These are phyloP conservation scores for Clonostachys rosea DNA, from an alignment of 2,329 filamentous ascomycete species.

Conservation along the genomic window DNA sequence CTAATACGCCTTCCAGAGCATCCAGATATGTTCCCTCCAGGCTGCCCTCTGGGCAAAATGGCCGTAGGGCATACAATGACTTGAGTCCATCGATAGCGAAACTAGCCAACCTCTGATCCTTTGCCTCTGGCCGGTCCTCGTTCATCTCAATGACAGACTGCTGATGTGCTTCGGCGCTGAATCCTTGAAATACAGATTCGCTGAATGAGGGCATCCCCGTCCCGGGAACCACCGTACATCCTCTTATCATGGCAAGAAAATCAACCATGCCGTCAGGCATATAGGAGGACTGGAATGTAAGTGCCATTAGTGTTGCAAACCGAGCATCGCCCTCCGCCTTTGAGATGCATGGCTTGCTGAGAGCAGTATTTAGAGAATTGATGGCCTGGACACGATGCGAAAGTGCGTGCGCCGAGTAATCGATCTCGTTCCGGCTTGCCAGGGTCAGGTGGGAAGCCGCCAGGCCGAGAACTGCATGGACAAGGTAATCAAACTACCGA, in stretches of 20 bases:
- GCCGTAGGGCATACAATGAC: neutral
- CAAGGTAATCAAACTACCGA: constrained; percentile 29
- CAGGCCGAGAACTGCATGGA: constrained; percentile 33
- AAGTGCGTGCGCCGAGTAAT: constrained; percentile 13
- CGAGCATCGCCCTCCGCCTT: constrained; percentile 25
- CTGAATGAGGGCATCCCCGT: neutral
- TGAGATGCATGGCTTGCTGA: constrained; percentile 16
- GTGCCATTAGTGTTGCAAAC: constrained; percentile 25
- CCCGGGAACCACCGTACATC: constrained; percentile 18
- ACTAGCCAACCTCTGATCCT: neutral
- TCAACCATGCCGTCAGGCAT: constrained; percentile 32
- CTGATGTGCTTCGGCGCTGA: neutral
- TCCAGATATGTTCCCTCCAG: neutral
- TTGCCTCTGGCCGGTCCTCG: neutral
- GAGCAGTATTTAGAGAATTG: constrained; percentile 22
- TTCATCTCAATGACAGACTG: neutral
- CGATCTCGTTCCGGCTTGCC: neutral
- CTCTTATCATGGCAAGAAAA: constrained; percentile 29
- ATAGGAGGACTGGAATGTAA: constrained; percentile 30
- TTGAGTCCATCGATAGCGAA: neutral
- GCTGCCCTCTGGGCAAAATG: neutral
- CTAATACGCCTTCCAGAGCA: neutral
- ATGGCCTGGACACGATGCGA: constrained; percentile 30
- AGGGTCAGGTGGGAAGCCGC: constrained; percentile 28
- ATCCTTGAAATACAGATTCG: neutral